Evolutionary conservation across 1,139 yeast species (phyloP).

Genomic region (Protomyces arabidopsidicola): DNA sequence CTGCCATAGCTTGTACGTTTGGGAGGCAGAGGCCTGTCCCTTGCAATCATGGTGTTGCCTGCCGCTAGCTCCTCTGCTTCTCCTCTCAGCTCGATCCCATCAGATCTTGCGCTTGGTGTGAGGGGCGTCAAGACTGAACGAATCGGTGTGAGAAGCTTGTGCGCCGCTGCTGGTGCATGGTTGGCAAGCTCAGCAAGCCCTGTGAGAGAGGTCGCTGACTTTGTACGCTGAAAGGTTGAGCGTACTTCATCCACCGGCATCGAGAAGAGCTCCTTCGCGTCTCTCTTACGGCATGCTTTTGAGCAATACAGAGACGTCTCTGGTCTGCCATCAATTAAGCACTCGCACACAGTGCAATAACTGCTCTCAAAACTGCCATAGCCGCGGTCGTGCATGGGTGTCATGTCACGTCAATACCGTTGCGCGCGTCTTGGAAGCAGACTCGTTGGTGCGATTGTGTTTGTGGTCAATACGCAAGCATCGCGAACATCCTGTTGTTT

Average conservation of each 20-base stretch:
- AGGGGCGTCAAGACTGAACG: background rate
- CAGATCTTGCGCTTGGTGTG: background rate
- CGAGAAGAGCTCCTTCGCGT: background rate
- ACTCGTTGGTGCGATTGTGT: too few relatives aligned
- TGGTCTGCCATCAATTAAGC: background rate
- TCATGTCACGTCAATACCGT: background rate
- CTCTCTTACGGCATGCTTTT: conserved; percentile 2
- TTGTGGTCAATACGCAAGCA: too few relatives aligned
- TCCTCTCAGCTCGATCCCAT: too few relatives aligned
- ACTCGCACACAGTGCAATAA: background rate
- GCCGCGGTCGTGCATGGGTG: background rate
- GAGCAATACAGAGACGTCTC: conserved; percentile 5
- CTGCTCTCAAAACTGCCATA: background rate
- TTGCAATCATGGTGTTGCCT: background rate
- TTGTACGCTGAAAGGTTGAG: background rate
- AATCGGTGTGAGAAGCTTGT: background rate
- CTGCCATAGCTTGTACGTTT: conserved; percentile 12
- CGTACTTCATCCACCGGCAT: background rate
- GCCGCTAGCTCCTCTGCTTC: background rate
- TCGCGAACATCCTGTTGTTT: too few relatives aligned
- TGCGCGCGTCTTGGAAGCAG: background rate
- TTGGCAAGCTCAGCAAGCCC: background rate
- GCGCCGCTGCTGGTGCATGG: background rate
- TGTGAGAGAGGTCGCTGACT: background rate
- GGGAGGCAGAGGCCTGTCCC: conserved; percentile 14